These are phyloP conservation scores for Discostella stelligeroides DNA, from an alignment of 108 stramenopile species.

Conservation along the genomic window DNA sequence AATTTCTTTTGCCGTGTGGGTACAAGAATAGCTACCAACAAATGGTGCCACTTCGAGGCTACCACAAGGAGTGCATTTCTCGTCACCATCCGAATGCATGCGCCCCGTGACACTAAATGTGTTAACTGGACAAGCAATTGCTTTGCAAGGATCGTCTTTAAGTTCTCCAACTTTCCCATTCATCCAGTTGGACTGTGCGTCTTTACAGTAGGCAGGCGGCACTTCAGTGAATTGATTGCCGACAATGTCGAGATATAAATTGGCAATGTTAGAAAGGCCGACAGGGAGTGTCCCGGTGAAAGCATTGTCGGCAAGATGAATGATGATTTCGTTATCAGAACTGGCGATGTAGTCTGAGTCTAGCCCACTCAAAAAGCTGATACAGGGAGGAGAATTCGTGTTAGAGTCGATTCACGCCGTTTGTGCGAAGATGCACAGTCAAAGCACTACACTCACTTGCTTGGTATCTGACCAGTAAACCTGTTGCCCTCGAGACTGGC, in stretches of 20 bases:
- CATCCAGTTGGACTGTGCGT: conserved; percentile 44
- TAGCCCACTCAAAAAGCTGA: conserved; percentile 42
- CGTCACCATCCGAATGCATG: conserved; percentile 13
- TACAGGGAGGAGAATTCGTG: too few relatives aligned
- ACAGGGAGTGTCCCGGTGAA: conserved; percentile 58
- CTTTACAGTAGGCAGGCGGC: conserved; percentile 37
- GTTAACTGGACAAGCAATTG: conserved; percentile 74
- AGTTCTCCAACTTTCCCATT: conserved; percentile 56
- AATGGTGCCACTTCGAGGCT: conserved; percentile 34
- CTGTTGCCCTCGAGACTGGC: conserved; percentile 44
- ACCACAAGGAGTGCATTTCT: conserved; percentile 40
- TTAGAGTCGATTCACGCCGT: too few relatives aligned
- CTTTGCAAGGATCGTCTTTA: conserved; percentile 58
- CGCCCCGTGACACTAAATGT: conserved; percentile 47
- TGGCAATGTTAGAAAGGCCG: conserved; percentile 35
- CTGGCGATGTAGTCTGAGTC: conserved; percentile 29
- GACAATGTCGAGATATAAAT: conserved; percentile 47
- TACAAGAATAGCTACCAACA: conserved; percentile 47
- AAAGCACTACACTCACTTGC: neutral
- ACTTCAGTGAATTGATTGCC: conserved; percentile 48
- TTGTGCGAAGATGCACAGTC: too few relatives aligned
- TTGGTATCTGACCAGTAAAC: conserved; percentile 48
- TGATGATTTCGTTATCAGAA: conserved; percentile 42
- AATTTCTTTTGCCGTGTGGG: conserved; percentile 13
- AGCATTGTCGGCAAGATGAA: conserved; percentile 64